Evolutionary conservation across 257 asterid genomes (phyloP).

Genomic region (Avicennia marina): DNA sequence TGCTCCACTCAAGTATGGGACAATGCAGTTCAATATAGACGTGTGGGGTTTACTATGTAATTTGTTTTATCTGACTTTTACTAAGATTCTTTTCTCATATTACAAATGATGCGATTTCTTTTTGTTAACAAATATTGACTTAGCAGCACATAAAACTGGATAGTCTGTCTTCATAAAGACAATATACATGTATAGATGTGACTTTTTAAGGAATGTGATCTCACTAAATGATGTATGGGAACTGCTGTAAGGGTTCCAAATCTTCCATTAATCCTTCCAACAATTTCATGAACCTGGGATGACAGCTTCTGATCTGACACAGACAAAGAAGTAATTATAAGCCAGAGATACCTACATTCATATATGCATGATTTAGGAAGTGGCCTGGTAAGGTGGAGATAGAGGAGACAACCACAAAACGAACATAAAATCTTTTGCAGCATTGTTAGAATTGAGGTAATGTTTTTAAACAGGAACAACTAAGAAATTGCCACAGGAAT

Average conservation of each 20-base stretch:
- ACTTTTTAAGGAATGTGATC: slow-evolving; percentile 20
- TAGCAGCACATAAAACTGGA: neutral
- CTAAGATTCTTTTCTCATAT: too few relatives aligned
- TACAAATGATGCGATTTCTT: neutral
- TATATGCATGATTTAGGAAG: neutral
- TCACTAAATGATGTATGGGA: slow-evolving; percentile 92
- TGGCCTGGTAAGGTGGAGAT: neutral
- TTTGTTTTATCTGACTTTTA: too few relatives aligned
- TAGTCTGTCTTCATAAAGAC: neutral
- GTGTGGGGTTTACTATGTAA: too few relatives aligned
- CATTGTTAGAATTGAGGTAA: neutral
- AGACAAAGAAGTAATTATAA: slow-evolving; percentile 11
- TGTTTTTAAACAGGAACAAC: neutral
- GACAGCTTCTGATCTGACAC: slow-evolving; percentile 81
- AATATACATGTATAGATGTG: neutral
- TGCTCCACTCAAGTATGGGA: too few relatives aligned
- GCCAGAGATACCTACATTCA: neutral
- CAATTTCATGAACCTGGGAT: slow-evolving; percentile 93
- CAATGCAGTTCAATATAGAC: too few relatives aligned
- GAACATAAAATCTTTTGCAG: neutral
- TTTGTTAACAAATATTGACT: neutral
- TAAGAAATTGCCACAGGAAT: neutral
- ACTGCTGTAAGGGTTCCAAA: slow-evolving; percentile 82
- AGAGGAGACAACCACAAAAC: neutral
- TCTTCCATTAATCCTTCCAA: slow-evolving; percentile 93